Evolutionary conservation across 176 grass and related monocot genomes (phyloP), one percentile per base, ranked within the genome.

Genomic region (Pharus latifolius): DNA sequence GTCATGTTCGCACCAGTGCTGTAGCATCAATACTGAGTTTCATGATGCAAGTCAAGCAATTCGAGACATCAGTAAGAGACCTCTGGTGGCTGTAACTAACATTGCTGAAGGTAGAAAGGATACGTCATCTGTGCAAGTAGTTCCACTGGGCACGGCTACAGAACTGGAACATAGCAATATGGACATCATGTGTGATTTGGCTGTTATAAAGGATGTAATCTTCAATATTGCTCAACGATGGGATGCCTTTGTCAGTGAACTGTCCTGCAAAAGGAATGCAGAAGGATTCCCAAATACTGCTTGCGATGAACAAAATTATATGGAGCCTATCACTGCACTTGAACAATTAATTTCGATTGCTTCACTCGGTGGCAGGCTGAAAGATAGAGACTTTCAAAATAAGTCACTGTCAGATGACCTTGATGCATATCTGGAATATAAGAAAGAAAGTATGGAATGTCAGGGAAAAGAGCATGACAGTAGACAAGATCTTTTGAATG

Each of bases 401-500:
- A 29, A 29, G 12, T 43, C 44, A 46, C 22, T 46, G 44, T 22
- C n/a, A 26, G 63, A 66, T 27, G 22, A 66, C 47, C 22, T 10
- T 12, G 12, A 4, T 25, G 63, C 19, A 11, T 15, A 16, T 46
- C 20, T 63, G 35, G 60, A 72, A 35, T 33, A 58, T 47, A 26
- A 64, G 46, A 28, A 48, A 3, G 46, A 30, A 41, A 54, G 13
- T 0, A 61, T 26, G 38, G 26, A 72, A 56, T 35, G 23, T 16
- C 22, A 63, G 15, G 40, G 15, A 32, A 57, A 8, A 72, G 38
- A 31, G 38, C 45, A 45, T 37, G 19, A 12, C 3, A 63, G 4
- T 43, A n/a, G 7, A 56, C 57, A 74, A 61, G 42, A 43, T 80
- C 25, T 72, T 54, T 26, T 72, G 17, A 72, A 55, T 56, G 68